These are phyloP conservation scores for Artemisia tridentata DNA, from an alignment of 129 eudicot species.

Conservation along the genomic window DNA sequence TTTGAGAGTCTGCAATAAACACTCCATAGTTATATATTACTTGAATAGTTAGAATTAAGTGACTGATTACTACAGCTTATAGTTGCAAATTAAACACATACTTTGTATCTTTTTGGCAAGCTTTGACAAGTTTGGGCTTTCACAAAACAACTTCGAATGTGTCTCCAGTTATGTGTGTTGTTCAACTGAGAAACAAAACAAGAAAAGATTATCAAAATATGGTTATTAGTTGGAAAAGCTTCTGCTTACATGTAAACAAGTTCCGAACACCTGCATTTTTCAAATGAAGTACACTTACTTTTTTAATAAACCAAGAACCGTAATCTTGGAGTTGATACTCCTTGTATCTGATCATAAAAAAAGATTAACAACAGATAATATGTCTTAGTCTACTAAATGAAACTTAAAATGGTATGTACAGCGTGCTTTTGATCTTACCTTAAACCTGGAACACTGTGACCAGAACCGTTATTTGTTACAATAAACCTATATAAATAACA, in stretches of 20 bases:
- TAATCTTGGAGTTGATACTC: conserved; percentile 96
- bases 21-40: conserved; percentile 2
- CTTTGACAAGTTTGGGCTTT: conserved; percentile 61
- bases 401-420: not conserved
- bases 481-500: conserved; percentile 55
- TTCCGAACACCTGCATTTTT: conserved; percentile 1
- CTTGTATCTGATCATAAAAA: conserved; percentile 59
- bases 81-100: conserved; percentile 18
- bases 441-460: conserved; percentile 70
- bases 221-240: not conserved
- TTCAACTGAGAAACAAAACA: conserved; percentile 61
- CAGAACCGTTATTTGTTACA: conserved; percentile 84
- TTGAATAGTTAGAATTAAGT: conserved; percentile 6
- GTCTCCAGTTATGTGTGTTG: conserved; percentile 74
- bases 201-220: not conserved
- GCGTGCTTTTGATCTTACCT: conserved; percentile 44
- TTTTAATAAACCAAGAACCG: conserved; percentile 77
- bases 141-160: conserved; percentile 77
- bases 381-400: not conserved
- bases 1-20: conserved; percentile 59
- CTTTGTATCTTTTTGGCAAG: conserved; percentile 73
- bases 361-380: not conserved
- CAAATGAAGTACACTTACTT: conserved; percentile 43
- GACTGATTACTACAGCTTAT: not conserved
- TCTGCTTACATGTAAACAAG: not conserved